Conservation (phyloP, 176 grass and related monocot species). For the Metroxylon sagu region DNA sequence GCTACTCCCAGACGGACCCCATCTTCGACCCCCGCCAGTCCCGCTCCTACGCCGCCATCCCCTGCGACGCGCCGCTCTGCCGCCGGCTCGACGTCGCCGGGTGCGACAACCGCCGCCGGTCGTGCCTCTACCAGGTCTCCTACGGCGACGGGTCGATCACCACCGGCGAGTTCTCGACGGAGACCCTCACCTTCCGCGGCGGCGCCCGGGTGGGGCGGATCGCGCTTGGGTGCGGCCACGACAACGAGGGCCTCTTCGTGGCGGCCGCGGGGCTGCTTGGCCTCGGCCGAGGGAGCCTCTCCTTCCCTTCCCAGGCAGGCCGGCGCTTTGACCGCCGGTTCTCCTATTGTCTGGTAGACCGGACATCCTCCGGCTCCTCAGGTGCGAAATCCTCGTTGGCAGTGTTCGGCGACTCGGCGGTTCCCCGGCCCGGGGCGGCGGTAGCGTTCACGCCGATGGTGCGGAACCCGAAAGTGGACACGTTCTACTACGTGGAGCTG, state of each 20-base stretch:
- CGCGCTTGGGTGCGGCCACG: conserved; percentile 57
- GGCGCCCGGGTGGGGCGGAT: conserved; percentile 21
- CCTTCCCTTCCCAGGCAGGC: conserved; percentile 48
- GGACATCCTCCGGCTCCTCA: conserved; percentile 5
- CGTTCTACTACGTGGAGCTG: conserved; percentile 59
- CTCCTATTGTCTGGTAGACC: conserved; percentile 67
- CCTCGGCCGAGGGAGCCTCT: conserved; percentile 43
- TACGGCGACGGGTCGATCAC: conserved; percentile 63
- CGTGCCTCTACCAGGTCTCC: conserved; percentile 37
- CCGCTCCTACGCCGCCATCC: conserved; percentile 28
- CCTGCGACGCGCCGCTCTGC: conserved; percentile 41
- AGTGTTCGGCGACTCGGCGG: conserved; percentile 47
- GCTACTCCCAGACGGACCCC: conserved; percentile 51
- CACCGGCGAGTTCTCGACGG: conserved; percentile 39
- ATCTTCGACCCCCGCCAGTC: conserved; percentile 55
- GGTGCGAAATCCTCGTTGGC: conserved; percentile 28
- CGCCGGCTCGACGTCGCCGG: conserved; percentile 24
- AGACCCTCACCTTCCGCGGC: conserved; percentile 42
- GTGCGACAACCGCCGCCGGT: conserved; percentile 27
- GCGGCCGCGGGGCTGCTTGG: conserved; percentile 51
- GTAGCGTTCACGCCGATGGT: conserved; percentile 47
- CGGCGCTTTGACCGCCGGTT: conserved; percentile 40
- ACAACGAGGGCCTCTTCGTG: conserved; percentile 50
- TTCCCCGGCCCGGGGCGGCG: conserved; percentile 1
- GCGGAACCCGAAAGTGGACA: conserved; percentile 30